Conservation (phyloP, 1,284 basidiomycete species). For the Melampsora americana region DNA sequence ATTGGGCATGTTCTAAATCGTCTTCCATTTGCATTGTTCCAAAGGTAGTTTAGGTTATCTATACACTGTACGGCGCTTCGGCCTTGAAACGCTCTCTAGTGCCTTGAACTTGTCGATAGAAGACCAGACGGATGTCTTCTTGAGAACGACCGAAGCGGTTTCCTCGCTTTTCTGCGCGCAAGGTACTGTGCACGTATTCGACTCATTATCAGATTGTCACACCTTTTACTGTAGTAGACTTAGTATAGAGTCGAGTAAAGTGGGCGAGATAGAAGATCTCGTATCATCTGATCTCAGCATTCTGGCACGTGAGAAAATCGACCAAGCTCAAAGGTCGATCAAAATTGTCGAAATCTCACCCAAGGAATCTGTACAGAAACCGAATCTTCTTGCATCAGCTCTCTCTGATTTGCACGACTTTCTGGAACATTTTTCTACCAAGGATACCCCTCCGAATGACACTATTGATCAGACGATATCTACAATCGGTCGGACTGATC, state of each 20-base stretch:
- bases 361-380: neutral
- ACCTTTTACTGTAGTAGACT: neutral
- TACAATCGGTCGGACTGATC: neutral
- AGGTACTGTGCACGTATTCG: neutral
- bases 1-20: neutral
- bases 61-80: neutral
- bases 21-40: neutral
- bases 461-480: neutral
- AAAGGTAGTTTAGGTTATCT: constrained; percentile 1
- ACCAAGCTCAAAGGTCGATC: neutral
- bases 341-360: neutral
- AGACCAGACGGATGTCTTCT: constrained; percentile 7
- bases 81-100: neutral
- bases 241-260: neutral
- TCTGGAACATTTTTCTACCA: neutral
- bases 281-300: neutral
- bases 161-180: neutral
- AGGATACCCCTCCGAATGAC: neutral
- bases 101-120: neutral
- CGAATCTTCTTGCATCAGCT: neutral
- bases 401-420: neutral
- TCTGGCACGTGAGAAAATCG: neutral
- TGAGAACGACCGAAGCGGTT: neutral
- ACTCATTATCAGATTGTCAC: neutral
- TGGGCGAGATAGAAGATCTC: neutral